These are phyloP conservation scores for Komagataella kurtzmanii DNA, from an alignment of 805 yeast genomes.

Conservation along the genomic window DNA sequence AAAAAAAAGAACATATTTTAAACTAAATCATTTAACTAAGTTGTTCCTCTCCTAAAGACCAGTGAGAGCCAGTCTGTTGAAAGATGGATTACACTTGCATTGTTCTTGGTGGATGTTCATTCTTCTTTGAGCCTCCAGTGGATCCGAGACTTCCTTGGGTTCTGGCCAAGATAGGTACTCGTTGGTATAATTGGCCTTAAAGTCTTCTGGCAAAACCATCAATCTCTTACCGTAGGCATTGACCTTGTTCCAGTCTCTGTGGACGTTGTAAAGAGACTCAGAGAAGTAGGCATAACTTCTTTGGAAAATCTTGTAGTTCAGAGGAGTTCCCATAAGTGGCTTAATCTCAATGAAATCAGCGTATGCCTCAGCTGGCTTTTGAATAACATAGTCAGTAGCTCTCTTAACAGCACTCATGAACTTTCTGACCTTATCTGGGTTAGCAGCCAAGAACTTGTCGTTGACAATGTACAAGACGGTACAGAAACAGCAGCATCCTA, in stretches of 20 bases:
- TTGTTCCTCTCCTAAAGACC: not conserved
- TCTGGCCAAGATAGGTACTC: slow-evolving; percentile 36
- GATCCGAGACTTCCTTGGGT: slow-evolving; percentile 32
- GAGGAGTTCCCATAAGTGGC: slow-evolving; percentile 27
- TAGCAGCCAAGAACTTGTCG: slow-evolving; percentile 30
- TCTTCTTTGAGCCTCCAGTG: slow-evolving; percentile 30
- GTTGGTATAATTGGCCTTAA: slow-evolving; percentile 35
- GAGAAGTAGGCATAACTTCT: slow-evolving; percentile 45
- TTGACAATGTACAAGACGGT: slow-evolving; percentile 39
- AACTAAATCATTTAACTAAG: not conserved
- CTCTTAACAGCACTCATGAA: slow-evolving; percentile 34
- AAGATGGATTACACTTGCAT: slow-evolving; percentile 34
- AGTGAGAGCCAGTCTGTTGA: slow-evolving; percentile 23
- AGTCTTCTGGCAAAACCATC: slow-evolving; percentile 35
- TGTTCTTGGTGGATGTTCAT: slow-evolving; percentile 32
- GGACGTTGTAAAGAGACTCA: slow-evolving; percentile 35
- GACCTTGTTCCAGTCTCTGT: slow-evolving; percentile 45
- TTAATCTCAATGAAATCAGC: slow-evolving; percentile 30
- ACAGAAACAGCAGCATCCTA: slow-evolving; percentile 49
- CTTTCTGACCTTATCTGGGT: slow-evolving; percentile 30
- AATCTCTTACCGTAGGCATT: slow-evolving; percentile 41
- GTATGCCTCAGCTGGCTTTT: slow-evolving; percentile 31
- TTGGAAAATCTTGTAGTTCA: slow-evolving; percentile 31
- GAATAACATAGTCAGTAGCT: slow-evolving; percentile 35
- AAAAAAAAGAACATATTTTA: too few relatives aligned